Conservation (phyloP, 768 basidiomycete species). For the Saitozyma podzolica region DNA sequence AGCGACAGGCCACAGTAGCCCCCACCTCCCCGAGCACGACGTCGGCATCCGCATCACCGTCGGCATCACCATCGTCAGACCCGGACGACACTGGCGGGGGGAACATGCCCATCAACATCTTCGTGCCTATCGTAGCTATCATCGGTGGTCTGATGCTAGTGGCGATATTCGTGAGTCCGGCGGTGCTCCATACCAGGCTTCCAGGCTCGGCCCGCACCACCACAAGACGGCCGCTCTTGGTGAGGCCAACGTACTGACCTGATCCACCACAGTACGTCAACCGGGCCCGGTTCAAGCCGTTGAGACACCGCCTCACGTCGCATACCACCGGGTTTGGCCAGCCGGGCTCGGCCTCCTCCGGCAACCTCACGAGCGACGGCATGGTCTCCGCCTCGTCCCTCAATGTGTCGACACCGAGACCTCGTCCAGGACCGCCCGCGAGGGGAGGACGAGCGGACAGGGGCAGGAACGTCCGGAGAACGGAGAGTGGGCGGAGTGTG, state of each 20-base stretch:
- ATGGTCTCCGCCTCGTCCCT: background rate
- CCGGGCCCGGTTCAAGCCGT: background rate
- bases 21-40: too few species aligned
- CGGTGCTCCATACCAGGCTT: background rate
- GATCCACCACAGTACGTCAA: background rate
- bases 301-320: background rate
- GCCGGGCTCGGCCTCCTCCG: background rate
- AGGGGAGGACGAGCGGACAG: slow-evolving; percentile 13
- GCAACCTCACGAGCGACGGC: background rate
- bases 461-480: slow-evolving; percentile 24
- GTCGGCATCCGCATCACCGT: too few species aligned
- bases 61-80: too few species aligned
- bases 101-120: slow-evolving; percentile 11
- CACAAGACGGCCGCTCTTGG: background rate
- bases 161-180: slow-evolving; percentile 16
- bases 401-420: background rate
- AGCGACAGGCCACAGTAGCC: too few species aligned
- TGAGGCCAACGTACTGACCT: background rate
- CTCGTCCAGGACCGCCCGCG: slow-evolving; percentile 6
- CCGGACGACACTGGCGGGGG: background rate
- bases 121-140: slow-evolving; percentile 20
- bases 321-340: background rate
- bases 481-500: slow-evolving; percentile 38
- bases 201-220: too few species aligned
- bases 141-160: slow-evolving; percentile 13